phyloP scores from a whole-genome alignment of 306 rosid genomes.

The Begonia peltatifolia region DNA sequence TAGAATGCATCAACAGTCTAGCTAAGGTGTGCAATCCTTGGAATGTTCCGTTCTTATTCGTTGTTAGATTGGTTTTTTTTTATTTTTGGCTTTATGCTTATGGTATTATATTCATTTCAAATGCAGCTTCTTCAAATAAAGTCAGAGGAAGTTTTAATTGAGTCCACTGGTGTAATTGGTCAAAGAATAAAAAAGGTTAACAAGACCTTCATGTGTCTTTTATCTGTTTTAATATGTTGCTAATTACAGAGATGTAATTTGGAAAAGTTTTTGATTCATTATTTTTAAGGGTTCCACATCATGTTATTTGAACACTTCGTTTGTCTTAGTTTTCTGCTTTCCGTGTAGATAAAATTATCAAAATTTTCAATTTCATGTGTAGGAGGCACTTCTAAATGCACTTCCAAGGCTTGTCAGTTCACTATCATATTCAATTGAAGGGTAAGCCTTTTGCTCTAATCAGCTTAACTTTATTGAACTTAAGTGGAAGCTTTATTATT shows the following conservation, averaged over 20 bases:
- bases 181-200: constrained; percentile 75
- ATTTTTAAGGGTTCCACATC: constrained; percentile 1
- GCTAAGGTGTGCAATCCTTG: constrained; percentile 42
- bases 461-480: too few relatives aligned
- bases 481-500: too few relatives aligned
- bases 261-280: background rate
- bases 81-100: constrained; percentile 2
- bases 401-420: constrained; percentile 59
- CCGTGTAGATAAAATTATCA: too few relatives aligned
- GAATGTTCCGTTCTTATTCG: constrained; percentile 4
- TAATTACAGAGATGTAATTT: background rate
- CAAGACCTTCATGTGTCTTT: constrained; percentile 2
- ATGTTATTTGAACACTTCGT: constrained; percentile 1
- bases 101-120: background rate
- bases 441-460: constrained; percentile 28
- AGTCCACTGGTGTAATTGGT: constrained; percentile 93
- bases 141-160: constrained; percentile 64
- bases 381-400: constrained; percentile 63
- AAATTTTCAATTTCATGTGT: constrained; percentile 19
- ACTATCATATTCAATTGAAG: constrained; percentile 46
- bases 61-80: background rate
- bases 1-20: constrained; percentile 48
- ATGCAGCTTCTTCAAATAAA: constrained; percentile 52
- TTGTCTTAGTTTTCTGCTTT: constrained; percentile 2
- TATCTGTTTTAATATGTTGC: background rate